Evolutionary conservation across 2,329 filamentous ascomycete genomes (phyloP), one percentile per base, ranked within the genome.

Genomic region (Epichloe sibirici): DNA sequence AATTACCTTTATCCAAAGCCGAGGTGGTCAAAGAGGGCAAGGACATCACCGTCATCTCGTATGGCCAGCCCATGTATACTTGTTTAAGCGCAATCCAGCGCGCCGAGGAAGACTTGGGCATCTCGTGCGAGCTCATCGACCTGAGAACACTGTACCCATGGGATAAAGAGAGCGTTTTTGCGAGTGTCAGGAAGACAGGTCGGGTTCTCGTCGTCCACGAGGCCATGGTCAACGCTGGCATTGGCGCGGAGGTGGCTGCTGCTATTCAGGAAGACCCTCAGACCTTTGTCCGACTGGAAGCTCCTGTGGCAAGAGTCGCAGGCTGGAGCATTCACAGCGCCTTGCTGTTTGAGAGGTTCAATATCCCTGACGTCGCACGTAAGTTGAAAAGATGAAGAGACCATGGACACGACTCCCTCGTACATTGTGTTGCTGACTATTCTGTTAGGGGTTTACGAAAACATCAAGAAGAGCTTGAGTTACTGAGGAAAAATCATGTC

Each of bases 261-360:
- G 86, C 86, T 1, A 87, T 96, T 49, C 90, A 95, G 66, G 88
- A 93, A 59, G 82, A 86, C 52, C 65, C 71, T 0, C 73, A 77
- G 31, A 91, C 89, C 0, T 96, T 96, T 65, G 66, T 93, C 57
- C 77, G 84, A 3, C 71, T 96, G 31, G 90, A 95, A 63, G 90
- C 90, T 5, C 90, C 90, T 0, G 87, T 96, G 7, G 80, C 83
- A 58, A 79, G 90, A 48, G 84, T 96, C 5, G 87, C 88, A 3
- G 90, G 90, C n/a, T 95, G 88, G 87, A 88, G 85, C 64, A 90
- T 87, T 50, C 90, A 91, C 65, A 84, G 83, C 35, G 86, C 88
- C 0, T 68, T 96, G 62, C 66, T 85, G 38, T 96, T 81, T 68
- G 90, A 96, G 68, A 81, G 77, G 63, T 88, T 88, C 57, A 83